Conservation (phyloP, 73 alveolate genomes). For the Durusdinium trenchii region DNA sequence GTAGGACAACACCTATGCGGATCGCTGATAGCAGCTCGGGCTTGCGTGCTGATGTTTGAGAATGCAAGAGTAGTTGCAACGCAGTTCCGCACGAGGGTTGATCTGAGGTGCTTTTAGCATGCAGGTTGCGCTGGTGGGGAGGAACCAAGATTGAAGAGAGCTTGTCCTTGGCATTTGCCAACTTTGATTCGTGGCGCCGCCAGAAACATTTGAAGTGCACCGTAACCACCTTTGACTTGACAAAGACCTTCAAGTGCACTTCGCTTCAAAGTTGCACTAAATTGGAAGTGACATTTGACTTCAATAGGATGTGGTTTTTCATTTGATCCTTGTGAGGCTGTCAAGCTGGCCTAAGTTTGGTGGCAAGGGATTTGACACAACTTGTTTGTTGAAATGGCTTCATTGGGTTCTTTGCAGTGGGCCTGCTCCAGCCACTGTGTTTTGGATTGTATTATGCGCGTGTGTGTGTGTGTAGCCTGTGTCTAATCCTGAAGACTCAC, state of each 20-base stretch:
- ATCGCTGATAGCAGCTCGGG: background rate
- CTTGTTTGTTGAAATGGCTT: background rate
- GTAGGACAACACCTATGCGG: background rate
- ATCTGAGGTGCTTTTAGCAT: background rate
- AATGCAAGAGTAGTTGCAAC: background rate
- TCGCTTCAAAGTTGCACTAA: too few relatives aligned
- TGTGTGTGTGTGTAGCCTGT: background rate
- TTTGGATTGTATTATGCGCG: background rate
- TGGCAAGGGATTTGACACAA: background rate
- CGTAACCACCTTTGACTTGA: background rate
- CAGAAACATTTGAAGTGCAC: background rate
- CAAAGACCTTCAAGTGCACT: background rate
- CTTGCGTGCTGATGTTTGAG: too few relatives aligned
- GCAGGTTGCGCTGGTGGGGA: background rate
- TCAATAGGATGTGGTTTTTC: background rate
- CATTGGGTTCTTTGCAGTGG: background rate
- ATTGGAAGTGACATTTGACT: too few relatives aligned
- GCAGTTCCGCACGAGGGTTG: background rate
- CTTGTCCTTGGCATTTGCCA: background rate
- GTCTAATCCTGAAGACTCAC: background rate
- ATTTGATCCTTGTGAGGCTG: background rate
- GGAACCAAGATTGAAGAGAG: background rate
- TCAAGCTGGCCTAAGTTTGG: background rate
- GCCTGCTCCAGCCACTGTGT: background rate
- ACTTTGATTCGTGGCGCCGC: background rate